Conservation (phyloP, 306 rosid genomes). For the Glycine latifolia region DNA sequence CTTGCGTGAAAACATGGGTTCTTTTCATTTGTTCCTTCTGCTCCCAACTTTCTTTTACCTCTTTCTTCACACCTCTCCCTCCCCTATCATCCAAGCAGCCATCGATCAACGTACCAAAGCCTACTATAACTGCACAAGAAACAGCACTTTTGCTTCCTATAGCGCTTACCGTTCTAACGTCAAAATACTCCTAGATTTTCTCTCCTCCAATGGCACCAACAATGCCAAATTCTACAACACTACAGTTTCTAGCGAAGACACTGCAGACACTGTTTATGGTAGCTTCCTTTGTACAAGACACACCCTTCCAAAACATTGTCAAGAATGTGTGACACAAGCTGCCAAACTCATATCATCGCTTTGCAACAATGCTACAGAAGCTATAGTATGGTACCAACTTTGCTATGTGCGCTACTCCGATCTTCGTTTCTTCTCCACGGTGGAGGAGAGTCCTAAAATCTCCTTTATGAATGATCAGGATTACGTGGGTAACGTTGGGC, state of each 20-base stretch:
- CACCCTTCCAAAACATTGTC: background rate
- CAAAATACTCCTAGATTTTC: conserved; percentile 37
- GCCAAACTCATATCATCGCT: conserved; percentile 10
- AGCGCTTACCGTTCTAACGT: conserved; percentile 32
- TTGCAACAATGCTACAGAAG: conserved; percentile 39
- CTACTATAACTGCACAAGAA: conserved; percentile 47
- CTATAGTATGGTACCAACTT: conserved; percentile 31
- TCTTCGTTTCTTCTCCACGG: conserved; percentile 26
- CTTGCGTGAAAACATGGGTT: conserved; percentile 27
- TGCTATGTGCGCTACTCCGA: conserved; percentile 48
- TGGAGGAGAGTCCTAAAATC: conserved; percentile 38
- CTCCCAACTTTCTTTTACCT: conserved; percentile 25
- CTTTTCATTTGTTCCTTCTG: conserved; percentile 35
- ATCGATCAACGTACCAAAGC: background rate
- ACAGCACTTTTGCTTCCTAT: conserved; percentile 27
- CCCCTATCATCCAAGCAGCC: conserved; percentile 31
- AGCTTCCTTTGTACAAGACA: background rate
- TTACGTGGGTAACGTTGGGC: conserved; percentile 38
- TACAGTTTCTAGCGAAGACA: conserved; percentile 3
- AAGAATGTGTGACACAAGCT: conserved; percentile 29
- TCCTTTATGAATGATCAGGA: conserved; percentile 23
- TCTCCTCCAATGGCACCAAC: conserved; percentile 44
- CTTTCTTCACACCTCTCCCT: conserved; percentile 15
- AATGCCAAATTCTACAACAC: conserved; percentile 33
- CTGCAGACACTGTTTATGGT: conserved; percentile 34